A percentile compares a stretch with the other conserved stretches of the same genome.
These are phyloP conservation scores for Prunus mira DNA, from an alignment of 306 rosid species.

Conservation along the genomic window DNA sequence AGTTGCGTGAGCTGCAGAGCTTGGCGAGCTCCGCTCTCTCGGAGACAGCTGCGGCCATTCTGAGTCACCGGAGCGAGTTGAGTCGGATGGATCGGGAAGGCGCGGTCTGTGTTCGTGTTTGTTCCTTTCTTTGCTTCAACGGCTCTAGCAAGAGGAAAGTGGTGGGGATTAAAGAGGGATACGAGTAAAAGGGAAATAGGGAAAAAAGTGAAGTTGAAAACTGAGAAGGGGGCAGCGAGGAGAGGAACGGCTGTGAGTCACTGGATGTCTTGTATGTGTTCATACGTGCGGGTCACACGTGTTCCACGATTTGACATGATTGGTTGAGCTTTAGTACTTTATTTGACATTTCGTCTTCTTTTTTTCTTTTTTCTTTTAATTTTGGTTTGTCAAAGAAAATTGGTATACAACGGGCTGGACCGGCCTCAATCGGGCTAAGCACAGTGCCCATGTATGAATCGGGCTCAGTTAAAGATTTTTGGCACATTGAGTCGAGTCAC, in stretches of 20 bases:
- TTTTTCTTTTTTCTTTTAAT: too few relatives aligned
- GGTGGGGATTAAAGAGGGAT: background rate
- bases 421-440: too few relatives aligned
- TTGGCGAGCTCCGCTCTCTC: constrained; percentile 74
- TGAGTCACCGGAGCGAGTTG: constrained; percentile 19
- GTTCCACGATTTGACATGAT: background rate
- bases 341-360: background rate
- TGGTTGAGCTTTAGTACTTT: background rate
- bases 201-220: constrained; percentile 19
- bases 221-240: background rate
- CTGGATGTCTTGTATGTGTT: background rate
- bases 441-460: too few relatives aligned
- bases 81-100: constrained; percentile 34
- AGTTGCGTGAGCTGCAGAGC: constrained; percentile 76
- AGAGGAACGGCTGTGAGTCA: background rate
- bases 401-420: too few relatives aligned
- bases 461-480: too few relatives aligned
- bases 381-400: too few relatives aligned
- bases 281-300: background rate
- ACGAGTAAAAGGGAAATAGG: constrained; percentile 4
- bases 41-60: constrained; percentile 56
- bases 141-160: constrained; percentile 7
- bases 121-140: constrained; percentile 25
- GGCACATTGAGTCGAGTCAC: too few relatives aligned
- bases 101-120: background rate